Percentiles rank a stretch among this genome's conserved stretches.
phyloP scores from a whole-genome alignment of 495 filamentous ascomycete genomes.

The Jackrogersella multiformis region DNA sequence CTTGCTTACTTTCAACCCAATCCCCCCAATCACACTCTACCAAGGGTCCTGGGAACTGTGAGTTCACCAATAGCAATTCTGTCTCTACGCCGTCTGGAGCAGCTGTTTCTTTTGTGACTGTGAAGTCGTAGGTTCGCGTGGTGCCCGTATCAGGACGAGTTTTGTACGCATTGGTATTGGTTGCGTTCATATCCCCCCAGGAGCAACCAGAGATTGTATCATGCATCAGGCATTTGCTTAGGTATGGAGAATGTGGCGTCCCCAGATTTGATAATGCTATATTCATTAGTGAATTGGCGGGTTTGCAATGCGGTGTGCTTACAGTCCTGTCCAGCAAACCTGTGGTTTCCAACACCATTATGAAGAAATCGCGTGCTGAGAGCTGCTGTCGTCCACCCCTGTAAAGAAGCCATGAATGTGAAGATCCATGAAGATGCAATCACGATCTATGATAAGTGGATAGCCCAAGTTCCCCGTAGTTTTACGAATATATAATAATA shows the following conservation, averaged over 20 bases:
- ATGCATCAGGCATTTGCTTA: neutral
- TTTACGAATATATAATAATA: neutral
- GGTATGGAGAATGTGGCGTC: constrained; percentile 1
- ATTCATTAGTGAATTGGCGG: neutral
- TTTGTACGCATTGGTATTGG: constrained; percentile 8
- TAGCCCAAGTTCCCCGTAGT: neutral
- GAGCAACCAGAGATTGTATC: neutral
- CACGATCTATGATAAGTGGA: neutral
- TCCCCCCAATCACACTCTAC: constrained; percentile 68
- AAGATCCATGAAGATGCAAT: neutral
- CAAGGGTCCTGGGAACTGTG: constrained; percentile 64
- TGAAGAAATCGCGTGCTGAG: neutral
- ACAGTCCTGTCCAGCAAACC: constrained; percentile 7
- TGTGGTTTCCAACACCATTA: constrained; percentile 3
- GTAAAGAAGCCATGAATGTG: neutral
- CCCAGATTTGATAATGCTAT: constrained; percentile 9
- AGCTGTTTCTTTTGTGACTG: constrained; percentile 54
- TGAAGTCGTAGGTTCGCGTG: constrained; percentile 60
- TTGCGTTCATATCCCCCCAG: constrained; percentile 16
- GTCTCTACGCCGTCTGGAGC: constrained; percentile 55
- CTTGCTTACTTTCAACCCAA: constrained; percentile 54
- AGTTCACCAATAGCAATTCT: constrained; percentile 64
- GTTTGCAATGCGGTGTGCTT: neutral
- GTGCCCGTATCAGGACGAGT: constrained; percentile 49
- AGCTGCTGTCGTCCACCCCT: neutral